These are phyloP conservation scores for Naganishia onofrii DNA, from an alignment of 768 basidiomycete genomes.

Conservation along the genomic window DNA sequence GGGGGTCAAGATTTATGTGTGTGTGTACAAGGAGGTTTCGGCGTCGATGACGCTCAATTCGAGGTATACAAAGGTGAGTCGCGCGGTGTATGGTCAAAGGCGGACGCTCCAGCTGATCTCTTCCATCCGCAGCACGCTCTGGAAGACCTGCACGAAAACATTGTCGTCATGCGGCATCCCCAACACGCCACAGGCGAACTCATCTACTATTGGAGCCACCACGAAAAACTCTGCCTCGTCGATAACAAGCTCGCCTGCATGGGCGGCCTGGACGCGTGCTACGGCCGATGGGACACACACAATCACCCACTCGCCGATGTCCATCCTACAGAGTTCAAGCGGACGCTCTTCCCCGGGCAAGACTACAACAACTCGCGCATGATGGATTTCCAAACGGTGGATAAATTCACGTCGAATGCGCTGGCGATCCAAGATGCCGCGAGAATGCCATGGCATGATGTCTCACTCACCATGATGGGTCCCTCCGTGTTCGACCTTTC, in stretches of 20 bases:
- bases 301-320: slow-evolving; percentile 79
- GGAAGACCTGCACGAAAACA: slow-evolving; percentile 80
- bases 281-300: slow-evolving; percentile 94
- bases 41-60: slow-evolving; percentile 88
- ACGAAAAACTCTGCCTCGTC: slow-evolving; percentile 50
- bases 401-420: slow-evolving; percentile 55
- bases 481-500: slow-evolving; percentile 80
- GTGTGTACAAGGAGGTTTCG: slow-evolving; percentile 83
- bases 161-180: slow-evolving; percentile 62
- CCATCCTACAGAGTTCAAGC: slow-evolving; percentile 77
- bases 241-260: slow-evolving; percentile 57
- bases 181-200: slow-evolving; percentile 29
- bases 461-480: slow-evolving; percentile 59
- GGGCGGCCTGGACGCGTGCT: slow-evolving; percentile 93
- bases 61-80: slow-evolving; percentile 56
- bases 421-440: slow-evolving; percentile 49
- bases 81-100: too few species aligned
- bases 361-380: slow-evolving; percentile 74
- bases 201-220: slow-evolving; percentile 36
- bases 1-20: slow-evolving; percentile 84
- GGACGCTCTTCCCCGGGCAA: slow-evolving; percentile 84
- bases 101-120: background rate
- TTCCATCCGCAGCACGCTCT: slow-evolving; percentile 61
- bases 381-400: slow-evolving; percentile 62
- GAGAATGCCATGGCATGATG: slow-evolving; percentile 93